Evolutionary conservation across 176 grass and related monocot genomes (phyloP).

Genomic region (Avena insularis): DNA sequence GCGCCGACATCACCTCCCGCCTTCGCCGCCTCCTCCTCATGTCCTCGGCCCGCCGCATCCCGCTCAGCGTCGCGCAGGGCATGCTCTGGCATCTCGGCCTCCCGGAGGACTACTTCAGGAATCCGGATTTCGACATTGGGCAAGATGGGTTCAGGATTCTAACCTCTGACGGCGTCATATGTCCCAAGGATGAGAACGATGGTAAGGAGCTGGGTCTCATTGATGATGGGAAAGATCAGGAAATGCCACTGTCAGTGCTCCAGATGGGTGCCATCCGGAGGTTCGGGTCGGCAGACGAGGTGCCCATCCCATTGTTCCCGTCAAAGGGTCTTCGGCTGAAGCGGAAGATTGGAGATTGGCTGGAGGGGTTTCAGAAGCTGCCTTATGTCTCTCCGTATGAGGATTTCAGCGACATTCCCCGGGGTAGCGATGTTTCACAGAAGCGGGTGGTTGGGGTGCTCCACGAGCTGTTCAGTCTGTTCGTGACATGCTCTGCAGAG

Average conservation of each 20-base stretch:
- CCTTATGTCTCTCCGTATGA: slow-evolving; percentile 74
- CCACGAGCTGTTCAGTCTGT: slow-evolving; percentile 75
- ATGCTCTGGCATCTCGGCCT: slow-evolving; percentile 85
- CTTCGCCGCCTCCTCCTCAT: slow-evolving; percentile 69
- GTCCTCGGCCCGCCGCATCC: slow-evolving; percentile 55
- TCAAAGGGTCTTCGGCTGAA: slow-evolving; percentile 81
- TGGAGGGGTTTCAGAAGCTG: slow-evolving; percentile 67
- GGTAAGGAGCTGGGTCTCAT: slow-evolving; percentile 51
- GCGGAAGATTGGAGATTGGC: slow-evolving; percentile 69
- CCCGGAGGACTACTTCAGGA: slow-evolving; percentile 71
- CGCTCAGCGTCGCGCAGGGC: slow-evolving; percentile 61
- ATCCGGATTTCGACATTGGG: slow-evolving; percentile 37
- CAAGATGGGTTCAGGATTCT: slow-evolving; percentile 64
- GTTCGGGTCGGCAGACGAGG: slow-evolving; percentile 35
- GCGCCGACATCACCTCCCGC: slow-evolving; percentile 52
- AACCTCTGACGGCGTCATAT: slow-evolving; percentile 25
- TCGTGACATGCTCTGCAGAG: slow-evolving; percentile 70
- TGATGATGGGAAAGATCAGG: slow-evolving; percentile 23
- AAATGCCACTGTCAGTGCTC: slow-evolving; percentile 59
- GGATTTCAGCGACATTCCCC: slow-evolving; percentile 54
- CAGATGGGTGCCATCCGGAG: slow-evolving; percentile 51
- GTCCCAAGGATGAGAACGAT: slow-evolving; percentile 6
- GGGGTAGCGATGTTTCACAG: slow-evolving; percentile 52
- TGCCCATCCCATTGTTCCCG: slow-evolving; percentile 67
- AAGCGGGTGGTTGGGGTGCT: slow-evolving; percentile 69